A percentile compares a stretch with the other conserved stretches of the same genome.
Conservation (phyloP, 257 asterid genomes). For the Craterostigma plantagineum region DNA sequence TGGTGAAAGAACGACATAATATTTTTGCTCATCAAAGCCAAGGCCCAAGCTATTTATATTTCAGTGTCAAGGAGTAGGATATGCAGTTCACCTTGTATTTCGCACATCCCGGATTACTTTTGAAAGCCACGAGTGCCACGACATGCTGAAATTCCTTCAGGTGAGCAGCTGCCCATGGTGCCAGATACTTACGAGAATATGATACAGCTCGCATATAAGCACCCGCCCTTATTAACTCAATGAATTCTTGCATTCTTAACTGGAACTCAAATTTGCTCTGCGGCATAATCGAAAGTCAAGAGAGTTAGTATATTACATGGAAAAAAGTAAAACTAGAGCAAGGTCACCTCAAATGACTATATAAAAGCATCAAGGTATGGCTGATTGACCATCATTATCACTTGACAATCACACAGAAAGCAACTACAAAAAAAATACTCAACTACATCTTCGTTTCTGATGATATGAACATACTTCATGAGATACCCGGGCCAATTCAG, state of each 20-base stretch:
- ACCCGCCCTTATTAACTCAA: slow-evolving; percentile 80
- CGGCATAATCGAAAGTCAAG: slow-evolving; percentile 13
- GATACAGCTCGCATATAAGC: slow-evolving; percentile 56
- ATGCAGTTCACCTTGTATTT: slow-evolving; percentile 55
- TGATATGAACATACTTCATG: too few relatives aligned
- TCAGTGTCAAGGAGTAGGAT: slow-evolving; percentile 1
- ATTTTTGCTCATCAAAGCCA: not conserved
- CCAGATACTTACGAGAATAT: slow-evolving; percentile 77
- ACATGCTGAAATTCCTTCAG: slow-evolving; percentile 94
- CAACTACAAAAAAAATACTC: too few relatives aligned
- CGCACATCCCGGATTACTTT: slow-evolving; percentile 66
- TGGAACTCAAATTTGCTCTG: slow-evolving; percentile 98
- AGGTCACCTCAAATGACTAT: not conserved
- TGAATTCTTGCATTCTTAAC: slow-evolving; percentile 84
- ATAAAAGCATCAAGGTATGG: too few relatives aligned
- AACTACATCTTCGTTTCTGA: too few relatives aligned
- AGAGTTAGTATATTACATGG: not conserved
- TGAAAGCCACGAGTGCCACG: slow-evolving; percentile 82
- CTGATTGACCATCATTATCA: too few relatives aligned
- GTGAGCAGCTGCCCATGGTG: slow-evolving; percentile 90
- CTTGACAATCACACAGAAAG: too few relatives aligned
- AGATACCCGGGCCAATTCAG: too few relatives aligned
- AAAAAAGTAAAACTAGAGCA: not conserved
- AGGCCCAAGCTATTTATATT: not conserved
- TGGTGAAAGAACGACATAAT: not conserved